Percentiles rank a stretch among this genome's conserved stretches.
phyloP scores from a whole-genome alignment of 2,329 filamentous ascomycete species.

The Arthrinium phaeospermum region DNA sequence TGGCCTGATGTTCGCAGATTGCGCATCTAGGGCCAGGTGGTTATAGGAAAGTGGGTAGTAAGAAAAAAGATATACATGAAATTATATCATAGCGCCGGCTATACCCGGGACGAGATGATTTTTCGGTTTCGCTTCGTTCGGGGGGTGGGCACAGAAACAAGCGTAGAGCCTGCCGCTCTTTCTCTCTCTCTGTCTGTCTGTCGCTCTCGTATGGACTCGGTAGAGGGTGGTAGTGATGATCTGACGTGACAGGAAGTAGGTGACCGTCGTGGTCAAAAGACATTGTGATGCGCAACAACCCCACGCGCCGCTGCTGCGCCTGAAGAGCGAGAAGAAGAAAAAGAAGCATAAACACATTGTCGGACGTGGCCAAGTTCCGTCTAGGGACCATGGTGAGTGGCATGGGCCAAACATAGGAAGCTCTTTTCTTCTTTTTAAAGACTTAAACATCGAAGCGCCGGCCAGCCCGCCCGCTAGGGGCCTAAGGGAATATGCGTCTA shows the following conservation, averaged over 20 bases:
- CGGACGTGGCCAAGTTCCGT: neutral
- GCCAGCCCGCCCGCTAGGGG: constrained; percentile 13
- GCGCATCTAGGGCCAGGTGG: neutral
- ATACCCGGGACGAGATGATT: constrained; percentile 3
- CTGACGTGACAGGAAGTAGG: neutral
- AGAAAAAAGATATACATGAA: constrained; percentile 3
- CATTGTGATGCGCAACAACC: neutral
- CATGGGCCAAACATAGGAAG: neutral
- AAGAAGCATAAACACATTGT: neutral
- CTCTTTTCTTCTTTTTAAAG: neutral
- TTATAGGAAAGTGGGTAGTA: constrained; percentile 2
- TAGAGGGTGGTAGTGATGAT: neutral
- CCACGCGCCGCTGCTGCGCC: neutral
- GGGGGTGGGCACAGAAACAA: neutral
- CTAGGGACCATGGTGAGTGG: neutral
- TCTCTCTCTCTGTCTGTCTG: neutral
- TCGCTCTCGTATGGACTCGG: neutral
- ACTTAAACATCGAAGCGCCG: constrained; percentile 4
- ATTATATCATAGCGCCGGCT: constrained; percentile 16
- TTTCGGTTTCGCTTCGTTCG: neutral
- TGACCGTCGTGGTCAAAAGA: neutral
- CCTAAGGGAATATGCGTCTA: constrained; percentile 12
- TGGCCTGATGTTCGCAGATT: neutral
- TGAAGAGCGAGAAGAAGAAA: neutral
- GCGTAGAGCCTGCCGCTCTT: neutral